These are phyloP conservation scores for Novymonas esmeraldas DNA, from an alignment of 208 protist species.

Conservation along the genomic window DNA sequence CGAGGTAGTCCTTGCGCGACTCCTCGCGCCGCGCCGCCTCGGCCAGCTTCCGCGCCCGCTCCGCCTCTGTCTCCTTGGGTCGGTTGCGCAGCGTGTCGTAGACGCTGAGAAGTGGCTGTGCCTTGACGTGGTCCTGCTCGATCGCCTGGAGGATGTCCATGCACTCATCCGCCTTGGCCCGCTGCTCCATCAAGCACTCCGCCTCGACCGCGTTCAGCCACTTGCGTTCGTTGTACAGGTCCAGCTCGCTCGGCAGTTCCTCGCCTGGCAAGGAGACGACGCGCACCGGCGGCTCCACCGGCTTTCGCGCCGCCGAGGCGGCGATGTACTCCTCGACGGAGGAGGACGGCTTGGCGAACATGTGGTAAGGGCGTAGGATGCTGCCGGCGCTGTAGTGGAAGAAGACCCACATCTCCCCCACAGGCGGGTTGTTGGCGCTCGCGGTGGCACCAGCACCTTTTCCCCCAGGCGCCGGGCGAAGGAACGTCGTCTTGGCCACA, in stretches of 20 bases:
- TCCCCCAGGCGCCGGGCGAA: constrained; percentile 29
- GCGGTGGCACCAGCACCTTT: constrained; percentile 6
- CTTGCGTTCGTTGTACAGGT: constrained; percentile 87
- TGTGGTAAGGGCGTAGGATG: constrained; percentile 81
- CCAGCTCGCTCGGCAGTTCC: constrained; percentile 66
- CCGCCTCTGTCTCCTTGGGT: constrained; percentile 81
- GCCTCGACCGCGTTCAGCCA: constrained; percentile 69
- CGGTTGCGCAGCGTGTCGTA: constrained; percentile 93
- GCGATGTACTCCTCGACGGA: constrained; percentile 83
- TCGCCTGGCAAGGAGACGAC: constrained; percentile 73
- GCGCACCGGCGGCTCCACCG: constrained; percentile 47
- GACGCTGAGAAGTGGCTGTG: constrained; percentile 49
- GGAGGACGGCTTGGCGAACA: constrained; percentile 75
- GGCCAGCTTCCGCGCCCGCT: constrained; percentile 67
- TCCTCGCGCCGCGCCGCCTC: constrained; percentile 72
- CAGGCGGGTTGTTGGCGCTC: not conserved
- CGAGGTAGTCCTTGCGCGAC: constrained; percentile 88
- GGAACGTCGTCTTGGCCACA: constrained; percentile 79
- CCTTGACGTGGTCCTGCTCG: constrained; percentile 46
- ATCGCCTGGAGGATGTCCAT: constrained; percentile 60
- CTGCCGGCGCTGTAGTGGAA: constrained; percentile 81
- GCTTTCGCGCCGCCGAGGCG: constrained; percentile 36
- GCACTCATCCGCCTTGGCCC: constrained; percentile 53
- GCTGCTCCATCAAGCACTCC: constrained; percentile 63
- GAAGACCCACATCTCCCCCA: constrained; percentile 85